A percentile compares a stretch with the other conserved stretches of the same genome.
Conservation (phyloP, 1,284 basidiomycete species). For the Taiwanofungus camphoratus region DNA sequence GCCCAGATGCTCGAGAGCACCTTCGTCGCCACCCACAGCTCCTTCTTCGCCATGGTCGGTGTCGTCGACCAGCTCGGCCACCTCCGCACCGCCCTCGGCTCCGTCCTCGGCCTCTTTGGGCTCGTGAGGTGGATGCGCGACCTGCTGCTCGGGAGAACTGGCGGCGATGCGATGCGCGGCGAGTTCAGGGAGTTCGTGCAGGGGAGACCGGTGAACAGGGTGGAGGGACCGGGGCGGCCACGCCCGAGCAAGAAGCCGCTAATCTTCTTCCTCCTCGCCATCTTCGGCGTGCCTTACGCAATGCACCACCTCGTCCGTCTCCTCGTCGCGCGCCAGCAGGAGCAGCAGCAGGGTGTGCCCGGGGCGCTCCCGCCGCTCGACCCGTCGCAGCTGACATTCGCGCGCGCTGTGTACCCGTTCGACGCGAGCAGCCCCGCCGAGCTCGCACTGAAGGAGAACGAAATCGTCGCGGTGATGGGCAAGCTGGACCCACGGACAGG, state of each 20-base stretch:
- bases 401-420: slow-evolving; percentile 82
- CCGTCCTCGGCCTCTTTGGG: slow-evolving; percentile 90
- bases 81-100: slow-evolving; percentile 88
- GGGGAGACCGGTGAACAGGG: slow-evolving; percentile 54
- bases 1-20: slow-evolving; percentile 98
- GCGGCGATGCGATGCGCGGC: slow-evolving; percentile 36
- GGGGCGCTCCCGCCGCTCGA: slow-evolving; percentile 57
- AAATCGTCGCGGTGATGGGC: slow-evolving; percentile 92
- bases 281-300: slow-evolving; percentile 90
- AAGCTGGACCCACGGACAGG: slow-evolving; percentile 72
- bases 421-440: slow-evolving; percentile 72
- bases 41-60: slow-evolving; percentile 98
- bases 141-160: slow-evolving; percentile 44
- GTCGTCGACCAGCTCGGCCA: slow-evolving; percentile 94
- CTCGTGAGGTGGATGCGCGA: slow-evolving; percentile 80
- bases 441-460: slow-evolving; percentile 80
- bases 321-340: slow-evolving; percentile 60
- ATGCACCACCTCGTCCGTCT: slow-evolving; percentile 89
- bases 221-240: slow-evolving; percentile 33
- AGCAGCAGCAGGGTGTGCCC: slow-evolving; percentile 31
- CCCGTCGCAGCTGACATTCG: slow-evolving; percentile 79
- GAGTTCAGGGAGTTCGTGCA: slow-evolving; percentile 70
- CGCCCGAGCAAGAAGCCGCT: slow-evolving; percentile 86
- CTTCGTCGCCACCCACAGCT: slow-evolving; percentile 98
- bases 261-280: slow-evolving; percentile 91